A percentile compares a stretch with the other conserved stretches of the same genome.
Conservation (phyloP, 371 early-diverging fungal species). For the Chytridium lagenaria region DNA sequence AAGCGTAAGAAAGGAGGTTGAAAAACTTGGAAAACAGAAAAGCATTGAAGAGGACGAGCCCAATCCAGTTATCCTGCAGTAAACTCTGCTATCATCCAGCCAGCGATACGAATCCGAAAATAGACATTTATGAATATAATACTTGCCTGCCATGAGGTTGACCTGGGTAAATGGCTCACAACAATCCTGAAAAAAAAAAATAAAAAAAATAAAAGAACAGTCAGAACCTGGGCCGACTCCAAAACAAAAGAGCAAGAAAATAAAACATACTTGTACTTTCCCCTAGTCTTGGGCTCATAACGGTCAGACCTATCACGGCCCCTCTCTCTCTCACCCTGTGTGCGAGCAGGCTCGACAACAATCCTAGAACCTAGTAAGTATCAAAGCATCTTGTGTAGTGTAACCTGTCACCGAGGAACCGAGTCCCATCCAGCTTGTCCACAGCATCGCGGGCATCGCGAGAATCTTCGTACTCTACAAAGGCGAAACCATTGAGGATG, state of each 20-base stretch:
- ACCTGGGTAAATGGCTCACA: conserved; percentile 5
- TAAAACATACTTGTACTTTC: conserved; percentile 26
- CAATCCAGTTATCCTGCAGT: too few relatives aligned
- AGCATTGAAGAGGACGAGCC: too few relatives aligned
- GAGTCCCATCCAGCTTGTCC: conserved; percentile 36
- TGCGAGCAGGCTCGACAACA: conserved; percentile 38
- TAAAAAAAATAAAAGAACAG: neutral
- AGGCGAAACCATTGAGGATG: conserved; percentile 46
- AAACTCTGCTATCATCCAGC: too few relatives aligned
- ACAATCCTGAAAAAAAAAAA: neutral
- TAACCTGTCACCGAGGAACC: conserved; percentile 42
- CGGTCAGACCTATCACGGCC: conserved; percentile 26
- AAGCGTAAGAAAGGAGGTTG: too few relatives aligned
- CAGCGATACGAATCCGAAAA: too few relatives aligned
- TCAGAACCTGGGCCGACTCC: too few relatives aligned
- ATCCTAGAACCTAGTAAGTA: conserved; percentile 23
- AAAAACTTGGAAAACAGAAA: too few relatives aligned
- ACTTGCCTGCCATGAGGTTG: conserved; percentile 23
- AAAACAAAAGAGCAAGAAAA: too few relatives aligned
- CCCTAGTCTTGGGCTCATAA: conserved; percentile 22
- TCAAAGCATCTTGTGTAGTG: neutral
- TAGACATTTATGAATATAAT: neutral
- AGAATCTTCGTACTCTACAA: conserved; percentile 51
- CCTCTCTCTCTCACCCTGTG: conserved; percentile 24
- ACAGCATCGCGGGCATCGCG: conserved; percentile 49